Evolutionary conservation across 768 basidiomycete species (phyloP), one percentile per base, ranked within the genome.

Genomic region (Mrakia frigida): DNA sequence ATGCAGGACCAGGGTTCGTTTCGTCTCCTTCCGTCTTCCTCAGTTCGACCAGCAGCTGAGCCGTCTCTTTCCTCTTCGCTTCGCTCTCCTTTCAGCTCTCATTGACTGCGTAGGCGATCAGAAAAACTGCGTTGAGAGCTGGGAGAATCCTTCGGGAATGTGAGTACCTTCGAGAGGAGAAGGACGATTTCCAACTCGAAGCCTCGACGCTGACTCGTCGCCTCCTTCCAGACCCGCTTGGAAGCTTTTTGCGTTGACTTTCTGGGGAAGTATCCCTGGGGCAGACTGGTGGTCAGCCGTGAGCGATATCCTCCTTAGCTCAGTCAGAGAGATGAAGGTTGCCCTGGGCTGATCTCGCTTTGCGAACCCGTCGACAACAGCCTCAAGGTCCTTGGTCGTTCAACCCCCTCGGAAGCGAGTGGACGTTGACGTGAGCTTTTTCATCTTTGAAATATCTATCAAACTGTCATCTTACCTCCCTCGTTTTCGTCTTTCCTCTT

Each of bases 151-250:
- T 4, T n/a, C 18, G 13, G 61, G 61, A 16, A 63, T 63, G 61
- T 63, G 61, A 63, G 61, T 63, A 28, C 52, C n/a, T 60, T 60
- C 59, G 14, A 33, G n/a, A n/a, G n/a, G n/a, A n/a, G n/a, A n/a
- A n/a, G n/a, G n/a, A n/a, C n/a, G n/a, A n/a, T n/a, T n/a, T n/a
- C n/a, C n/a, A n/a, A n/a, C n/a, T n/a, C n/a, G n/a, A n/a, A 21
- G 23, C 11, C 28, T 59, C 56, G 7, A 59, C 13, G 28, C 28
- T 35, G 61, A 63, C 31, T 21, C 31, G 6, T 63, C 33, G 60
- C 31, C 23, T 53, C n/a, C n/a, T 7, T 25, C 11, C 31, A 63
- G 61, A 28, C 61, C 61, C 33, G 31, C 61, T 21, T 63, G 61
- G 61, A 63, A 63, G 61, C 31, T 63, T 2, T 63, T 63, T 14